Conservation (phyloP, 805 yeast species). For the Suhomyces prunicola region DNA sequence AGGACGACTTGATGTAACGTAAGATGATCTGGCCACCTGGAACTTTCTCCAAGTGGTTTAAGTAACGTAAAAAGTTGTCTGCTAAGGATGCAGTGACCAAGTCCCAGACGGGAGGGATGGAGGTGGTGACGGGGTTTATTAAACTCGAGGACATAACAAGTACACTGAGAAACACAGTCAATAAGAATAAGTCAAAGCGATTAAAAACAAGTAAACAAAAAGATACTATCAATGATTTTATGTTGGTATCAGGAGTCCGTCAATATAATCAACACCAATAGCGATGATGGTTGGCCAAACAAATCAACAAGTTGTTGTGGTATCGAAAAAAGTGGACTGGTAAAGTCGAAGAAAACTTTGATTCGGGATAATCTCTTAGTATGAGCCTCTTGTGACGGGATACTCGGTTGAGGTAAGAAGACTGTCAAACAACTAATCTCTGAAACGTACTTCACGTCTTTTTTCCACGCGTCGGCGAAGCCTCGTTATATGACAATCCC, state of each 20-base stretch:
- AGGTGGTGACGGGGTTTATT: constrained; percentile 8
- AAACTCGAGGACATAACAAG: neutral
- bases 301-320: too few relatives aligned
- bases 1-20: constrained; percentile 78
- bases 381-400: neutral
- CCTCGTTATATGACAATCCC: neutral
- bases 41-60: constrained; percentile 32
- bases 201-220: too few relatives aligned
- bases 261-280: too few relatives aligned
- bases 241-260: too few relatives aligned
- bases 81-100: constrained; percentile 30
- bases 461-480: constrained; percentile 2
- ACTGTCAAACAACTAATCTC: neutral
- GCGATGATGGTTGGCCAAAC: too few relatives aligned
- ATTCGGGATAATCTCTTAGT: too few relatives aligned
- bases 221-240: too few relatives aligned
- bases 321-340: too few relatives aligned
- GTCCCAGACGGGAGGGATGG: constrained; percentile 38
- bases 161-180: neutral
- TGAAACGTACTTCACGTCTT: neutral
- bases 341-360: too few relatives aligned
- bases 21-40: constrained; percentile 62
- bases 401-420: neutral
- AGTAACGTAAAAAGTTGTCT: constrained; percentile 32
- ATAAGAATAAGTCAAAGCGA: neutral